Conservation (phyloP, 208 protist genomes). For the Phytomonas francai region DNA sequence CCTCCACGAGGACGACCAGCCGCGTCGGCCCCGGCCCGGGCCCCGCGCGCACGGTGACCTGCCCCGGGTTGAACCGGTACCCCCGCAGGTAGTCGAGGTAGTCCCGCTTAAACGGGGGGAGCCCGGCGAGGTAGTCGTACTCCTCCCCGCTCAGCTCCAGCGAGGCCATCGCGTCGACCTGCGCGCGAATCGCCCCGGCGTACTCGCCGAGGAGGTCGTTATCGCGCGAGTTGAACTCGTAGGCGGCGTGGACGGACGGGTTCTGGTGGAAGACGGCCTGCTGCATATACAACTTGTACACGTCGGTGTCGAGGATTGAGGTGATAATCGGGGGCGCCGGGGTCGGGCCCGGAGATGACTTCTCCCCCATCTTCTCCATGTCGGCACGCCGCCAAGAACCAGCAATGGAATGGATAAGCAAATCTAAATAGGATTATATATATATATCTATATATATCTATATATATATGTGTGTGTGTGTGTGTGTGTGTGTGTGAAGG, state of each 20-base stretch:
- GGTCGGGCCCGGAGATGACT: background rate
- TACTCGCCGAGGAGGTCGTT: conserved; percentile 62
- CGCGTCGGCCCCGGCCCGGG: conserved; percentile 34
- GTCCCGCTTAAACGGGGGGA: conserved; percentile 63
- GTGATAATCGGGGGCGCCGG: conserved; percentile 47
- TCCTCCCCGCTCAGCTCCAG: conserved; percentile 58
- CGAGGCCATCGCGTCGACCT: conserved; percentile 43
- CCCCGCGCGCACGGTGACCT: conserved; percentile 51
- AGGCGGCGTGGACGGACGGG: conserved; percentile 31
- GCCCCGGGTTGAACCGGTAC: conserved; percentile 76
- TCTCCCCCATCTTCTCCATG: background rate
- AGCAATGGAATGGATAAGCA: background rate
- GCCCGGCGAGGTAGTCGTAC: conserved; percentile 51
- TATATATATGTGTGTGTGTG: conserved; percentile 12
- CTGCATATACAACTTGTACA: conserved; percentile 89
- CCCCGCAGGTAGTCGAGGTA: conserved; percentile 69
- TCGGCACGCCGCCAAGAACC: background rate
- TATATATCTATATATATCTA: conserved; percentile 9
- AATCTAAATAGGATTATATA: background rate
- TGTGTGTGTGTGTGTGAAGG: too few relatives aligned
- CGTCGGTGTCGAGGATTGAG: conserved; percentile 82
- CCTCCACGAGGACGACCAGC: conserved; percentile 54
- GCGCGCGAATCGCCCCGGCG: conserved; percentile 36
- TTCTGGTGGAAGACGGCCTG: conserved; percentile 78
- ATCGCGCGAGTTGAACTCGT: conserved; percentile 77